A percentile compares a stretch with the other conserved stretches of the same genome.
Conservation (phyloP, 2,329 filamentous ascomycete genomes). For the Penicillium sp. region DNA sequence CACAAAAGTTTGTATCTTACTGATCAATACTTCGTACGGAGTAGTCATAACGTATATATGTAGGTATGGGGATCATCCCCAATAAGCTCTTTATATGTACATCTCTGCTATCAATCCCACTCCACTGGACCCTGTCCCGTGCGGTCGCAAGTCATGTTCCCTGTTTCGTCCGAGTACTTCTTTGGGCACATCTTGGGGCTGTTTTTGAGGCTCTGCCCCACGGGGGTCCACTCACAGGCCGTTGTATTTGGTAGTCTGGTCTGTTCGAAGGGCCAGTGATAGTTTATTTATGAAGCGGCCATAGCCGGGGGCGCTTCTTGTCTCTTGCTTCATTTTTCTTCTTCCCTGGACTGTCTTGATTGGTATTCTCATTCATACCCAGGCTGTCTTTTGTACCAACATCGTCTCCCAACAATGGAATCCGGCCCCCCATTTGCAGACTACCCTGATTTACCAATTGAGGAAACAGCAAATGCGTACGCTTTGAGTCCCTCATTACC, state of each 20-base stretch:
- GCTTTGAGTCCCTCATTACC: slow-evolving; percentile 11
- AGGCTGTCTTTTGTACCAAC: too few species aligned
- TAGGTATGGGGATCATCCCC: not conserved
- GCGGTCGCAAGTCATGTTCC: too few species aligned
- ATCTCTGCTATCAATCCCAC: not conserved
- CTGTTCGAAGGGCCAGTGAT: not conserved
- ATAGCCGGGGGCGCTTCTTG: too few species aligned
- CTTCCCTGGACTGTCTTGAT: too few species aligned
- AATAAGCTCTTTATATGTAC: not conserved
- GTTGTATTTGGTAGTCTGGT: not conserved
- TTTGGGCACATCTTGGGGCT: not conserved
- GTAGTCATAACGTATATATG: not conserved
- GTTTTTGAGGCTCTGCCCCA: not conserved
- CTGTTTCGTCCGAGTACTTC: not conserved
- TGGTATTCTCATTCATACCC: too few species aligned
- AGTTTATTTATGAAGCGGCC: not conserved
- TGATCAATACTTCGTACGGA: too few species aligned
- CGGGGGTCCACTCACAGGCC: not conserved
- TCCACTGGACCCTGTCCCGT: too few species aligned
- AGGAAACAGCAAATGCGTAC: not conserved
- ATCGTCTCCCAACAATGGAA: slow-evolving; percentile 5
- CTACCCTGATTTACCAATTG: slow-evolving; percentile 9
- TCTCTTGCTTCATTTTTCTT: too few species aligned
- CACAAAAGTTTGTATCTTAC: too few species aligned
- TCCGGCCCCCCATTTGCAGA: slow-evolving; percentile 14